Base-by-base conservation (phyloP, 352 stramenopile species). In the Elongisporangium anandrum region DNA sequence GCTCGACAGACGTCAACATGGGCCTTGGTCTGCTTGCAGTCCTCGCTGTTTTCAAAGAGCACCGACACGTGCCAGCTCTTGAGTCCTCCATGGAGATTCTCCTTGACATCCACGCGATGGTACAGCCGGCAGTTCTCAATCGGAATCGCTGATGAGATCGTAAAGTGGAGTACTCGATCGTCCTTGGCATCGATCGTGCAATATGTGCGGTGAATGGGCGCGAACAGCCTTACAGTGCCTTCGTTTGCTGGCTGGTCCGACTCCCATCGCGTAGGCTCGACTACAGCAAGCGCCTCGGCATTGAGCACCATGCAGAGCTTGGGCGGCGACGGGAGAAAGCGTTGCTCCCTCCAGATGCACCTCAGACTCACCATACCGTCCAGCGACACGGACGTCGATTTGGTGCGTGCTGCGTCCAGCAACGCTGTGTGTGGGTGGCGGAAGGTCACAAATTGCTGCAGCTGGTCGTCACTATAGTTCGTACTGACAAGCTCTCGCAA, bases 341-440 rank as follows among this genome's bases (percentile, higher is more conserved):
- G 81, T 55, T 92, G 83, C 53, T 92, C 83, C n/a, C 83, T 75
- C 69, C 81, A 92, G 20, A 86, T 77, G 57, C 83, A 92, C 34
- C 69, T 73, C 3, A 92, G 67, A 20, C 72, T 78, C 2, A 90
- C 83, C 80, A 92, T 90, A 12, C 83, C 83, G 22, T 87, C 72
- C 19, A 92, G 55, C 22, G 72, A 57, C 2, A 61, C 70, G 34
- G 66, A 60, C 16, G 54, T 61, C 1, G 54, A 68, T 17, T 61
- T 68, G 1, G 58, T 69, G 0, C 63, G 58, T 20, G 61, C 64
- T 0, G 70, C 66, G 0, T 70, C 75, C 23, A 92, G 58, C 3
- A 70, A 49, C 21, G 63, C 70, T 12, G 82, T 90, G 64, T 86
- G 82, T 5, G 75, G 75, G 41, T 92, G 80, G 0, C 81, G 75